Percentiles rank a stretch among this genome's conserved stretches.
phyloP scores from a whole-genome alignment of 345 rosid species.

The Lumnitzera racemosa region DNA sequence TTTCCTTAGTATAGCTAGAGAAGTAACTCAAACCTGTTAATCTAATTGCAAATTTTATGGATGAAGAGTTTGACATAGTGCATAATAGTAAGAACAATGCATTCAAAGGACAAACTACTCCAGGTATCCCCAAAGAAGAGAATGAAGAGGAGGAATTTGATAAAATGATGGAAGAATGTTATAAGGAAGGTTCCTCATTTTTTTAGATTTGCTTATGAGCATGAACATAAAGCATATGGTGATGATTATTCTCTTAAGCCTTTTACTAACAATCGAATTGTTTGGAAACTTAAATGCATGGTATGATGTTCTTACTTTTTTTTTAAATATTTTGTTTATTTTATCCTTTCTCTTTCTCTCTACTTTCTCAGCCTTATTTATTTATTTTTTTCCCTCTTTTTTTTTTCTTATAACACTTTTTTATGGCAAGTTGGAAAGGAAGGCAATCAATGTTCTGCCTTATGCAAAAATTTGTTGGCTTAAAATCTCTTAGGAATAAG shows the following conservation, averaged over 20 bases:
- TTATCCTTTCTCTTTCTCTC: neutral
- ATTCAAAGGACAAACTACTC: constrained; percentile 23
- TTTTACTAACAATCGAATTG: constrained; percentile 46
- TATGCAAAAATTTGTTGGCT: constrained; percentile 88
- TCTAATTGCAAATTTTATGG: constrained; percentile 30
- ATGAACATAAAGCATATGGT: constrained; percentile 35
- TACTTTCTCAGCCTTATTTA: neutral
- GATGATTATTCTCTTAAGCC: constrained; percentile 48
- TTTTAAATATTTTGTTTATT: neutral
- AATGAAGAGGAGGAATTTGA: constrained; percentile 73
- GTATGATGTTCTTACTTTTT: constrained; percentile 26
- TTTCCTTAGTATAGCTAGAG: no score
- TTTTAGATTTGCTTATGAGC: constrained; percentile 47
- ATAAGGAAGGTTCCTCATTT: constrained; percentile 36
- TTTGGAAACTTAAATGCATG: constrained; percentile 94
- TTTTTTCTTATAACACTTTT: constrained; percentile 11
- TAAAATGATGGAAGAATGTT: constrained; percentile 80
- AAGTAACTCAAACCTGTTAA: no score
- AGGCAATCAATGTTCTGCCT: constrained; percentile 72
- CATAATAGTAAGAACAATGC: constrained; percentile 33
- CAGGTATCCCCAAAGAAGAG: constrained; percentile 76
- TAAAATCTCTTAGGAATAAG: constrained; percentile 49
- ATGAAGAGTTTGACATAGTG: constrained; percentile 37
- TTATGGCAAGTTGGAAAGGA: constrained; percentile 68
- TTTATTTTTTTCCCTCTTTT: neutral